Conservation (phyloP, 2,329 filamentous ascomycete species). For the Meredithiella fracta region DNA sequence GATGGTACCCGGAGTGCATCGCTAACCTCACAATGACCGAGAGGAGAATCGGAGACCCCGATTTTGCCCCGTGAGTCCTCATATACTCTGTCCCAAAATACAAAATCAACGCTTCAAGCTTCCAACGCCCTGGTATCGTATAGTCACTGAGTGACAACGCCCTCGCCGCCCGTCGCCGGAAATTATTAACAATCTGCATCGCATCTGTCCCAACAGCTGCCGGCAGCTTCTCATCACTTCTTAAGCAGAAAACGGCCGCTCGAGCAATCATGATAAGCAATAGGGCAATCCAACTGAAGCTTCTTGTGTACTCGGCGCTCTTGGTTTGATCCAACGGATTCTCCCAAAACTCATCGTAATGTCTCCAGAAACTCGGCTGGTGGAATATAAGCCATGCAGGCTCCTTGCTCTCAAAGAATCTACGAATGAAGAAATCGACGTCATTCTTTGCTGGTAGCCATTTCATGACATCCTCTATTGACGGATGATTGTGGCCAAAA, state of each 20-base stretch:
- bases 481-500: slow-evolving; percentile 15
- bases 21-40: slow-evolving; percentile 23
- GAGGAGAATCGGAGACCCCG: slow-evolving; percentile 19
- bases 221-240: slow-evolving; percentile 16
- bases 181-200: slow-evolving; percentile 16
- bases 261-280: slow-evolving; percentile 21
- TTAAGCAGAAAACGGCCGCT: slow-evolving; percentile 18
- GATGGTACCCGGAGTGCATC: slow-evolving; percentile 41
- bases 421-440: slow-evolving; percentile 18
- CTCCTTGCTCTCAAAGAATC: slow-evolving; percentile 20
- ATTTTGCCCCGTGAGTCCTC: slow-evolving; percentile 16
- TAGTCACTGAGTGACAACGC: slow-evolving; percentile 21
- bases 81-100: slow-evolving; percentile 20
- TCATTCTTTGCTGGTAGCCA: slow-evolving; percentile 18
- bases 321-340: slow-evolving; percentile 13
- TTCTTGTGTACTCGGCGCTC: slow-evolving; percentile 14
- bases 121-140: slow-evolving; percentile 19
- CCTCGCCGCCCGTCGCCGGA: slow-evolving; percentile 18
- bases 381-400: slow-evolving; percentile 21
- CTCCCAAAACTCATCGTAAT: slow-evolving; percentile 20
- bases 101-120: slow-evolving; percentile 17
- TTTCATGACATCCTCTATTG: slow-evolving; percentile 15
- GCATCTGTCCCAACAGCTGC: slow-evolving; percentile 15
- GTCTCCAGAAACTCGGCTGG: slow-evolving; percentile 18
- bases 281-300: slow-evolving; percentile 19